Evolutionary conservation across 768 basidiomycete genomes (phyloP).

Genomic region (Lactifluus echinatus): DNA sequence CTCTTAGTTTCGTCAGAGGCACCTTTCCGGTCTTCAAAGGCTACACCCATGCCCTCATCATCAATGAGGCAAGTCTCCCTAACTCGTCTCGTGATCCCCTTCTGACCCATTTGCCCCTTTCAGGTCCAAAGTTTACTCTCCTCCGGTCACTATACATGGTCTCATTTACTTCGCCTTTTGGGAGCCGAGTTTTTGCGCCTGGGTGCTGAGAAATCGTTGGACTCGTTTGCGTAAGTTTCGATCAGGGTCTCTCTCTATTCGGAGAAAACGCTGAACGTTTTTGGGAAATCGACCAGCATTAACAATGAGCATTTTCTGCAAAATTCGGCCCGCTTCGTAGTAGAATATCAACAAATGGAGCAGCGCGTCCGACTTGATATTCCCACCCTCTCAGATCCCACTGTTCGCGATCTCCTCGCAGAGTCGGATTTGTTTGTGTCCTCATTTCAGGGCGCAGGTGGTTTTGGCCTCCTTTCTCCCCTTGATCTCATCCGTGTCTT

Average conservation of each 20-base stretch:
- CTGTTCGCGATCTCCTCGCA: slow-evolving; percentile 68
- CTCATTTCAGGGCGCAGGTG: slow-evolving; percentile 64
- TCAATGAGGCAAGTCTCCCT: slow-evolving; percentile 58
- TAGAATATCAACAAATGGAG: slow-evolving; percentile 73
- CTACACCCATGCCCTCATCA: slow-evolving; percentile 79
- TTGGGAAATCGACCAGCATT: slow-evolving; percentile 35
- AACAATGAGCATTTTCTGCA: slow-evolving; percentile 68
- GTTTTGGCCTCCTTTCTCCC: slow-evolving; percentile 74
- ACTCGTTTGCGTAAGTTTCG: slow-evolving; percentile 60
- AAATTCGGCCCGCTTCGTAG: slow-evolving; percentile 60
- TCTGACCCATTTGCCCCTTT: slow-evolving; percentile 4
- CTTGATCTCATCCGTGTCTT: slow-evolving; percentile 71
- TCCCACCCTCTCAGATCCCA: slow-evolving; percentile 68
- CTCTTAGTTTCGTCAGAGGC: slow-evolving; percentile 62
- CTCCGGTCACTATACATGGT: slow-evolving; percentile 67
- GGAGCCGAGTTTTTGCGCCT: slow-evolving; percentile 57
- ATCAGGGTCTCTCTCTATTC: neutral
- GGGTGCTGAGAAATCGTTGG: slow-evolving; percentile 54
- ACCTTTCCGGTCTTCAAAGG: slow-evolving; percentile 75
- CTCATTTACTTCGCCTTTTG: slow-evolving; percentile 48
- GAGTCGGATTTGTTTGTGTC: slow-evolving; percentile 81
- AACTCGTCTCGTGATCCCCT: neutral
- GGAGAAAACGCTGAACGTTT: slow-evolving; percentile 1
- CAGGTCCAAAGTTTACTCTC: slow-evolving; percentile 64
- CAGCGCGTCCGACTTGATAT: slow-evolving; percentile 70